Conservation (phyloP, 2,329 filamentous ascomycete genomes). For the Aspergillus piperis region DNA sequence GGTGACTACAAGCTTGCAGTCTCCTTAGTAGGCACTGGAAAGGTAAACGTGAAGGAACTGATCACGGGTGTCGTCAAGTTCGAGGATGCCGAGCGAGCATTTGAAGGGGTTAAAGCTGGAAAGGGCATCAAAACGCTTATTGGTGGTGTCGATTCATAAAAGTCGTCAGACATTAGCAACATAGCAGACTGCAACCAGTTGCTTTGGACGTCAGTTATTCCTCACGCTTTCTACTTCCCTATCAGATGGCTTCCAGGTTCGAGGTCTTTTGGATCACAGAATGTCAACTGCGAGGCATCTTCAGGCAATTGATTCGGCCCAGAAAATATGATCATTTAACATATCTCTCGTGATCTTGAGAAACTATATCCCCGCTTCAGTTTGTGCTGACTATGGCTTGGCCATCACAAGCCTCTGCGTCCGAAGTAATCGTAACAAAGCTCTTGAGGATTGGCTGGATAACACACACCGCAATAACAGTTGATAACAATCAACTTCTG, state of each 20-base stretch:
- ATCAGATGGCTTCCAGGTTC: too few species aligned
- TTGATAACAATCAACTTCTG: neutral
- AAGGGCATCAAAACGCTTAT: constrained; percentile 59
- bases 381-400: too few species aligned
- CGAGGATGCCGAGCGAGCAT: constrained; percentile 79
- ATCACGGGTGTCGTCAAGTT: constrained; percentile 79
- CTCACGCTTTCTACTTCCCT: too few species aligned
- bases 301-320: neutral
- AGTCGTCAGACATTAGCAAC: neutral
- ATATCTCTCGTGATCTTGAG: too few species aligned
- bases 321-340: neutral
- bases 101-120: constrained; percentile 80
- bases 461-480: neutral
- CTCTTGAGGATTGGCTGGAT: too few species aligned
- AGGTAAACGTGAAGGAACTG: constrained; percentile 74
- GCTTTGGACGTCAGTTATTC: neutral
- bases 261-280: too few species aligned
- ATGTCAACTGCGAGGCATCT: neutral
- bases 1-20: constrained; percentile 87
- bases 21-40: constrained; percentile 70
- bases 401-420: too few species aligned
- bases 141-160: constrained; percentile 36
- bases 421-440: too few species aligned
- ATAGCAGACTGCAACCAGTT: neutral
- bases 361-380: too few species aligned